Base-by-base conservation (phyloP, 371 early-diverging fungal genomes). In the Lichtheimia ornata region DNA sequence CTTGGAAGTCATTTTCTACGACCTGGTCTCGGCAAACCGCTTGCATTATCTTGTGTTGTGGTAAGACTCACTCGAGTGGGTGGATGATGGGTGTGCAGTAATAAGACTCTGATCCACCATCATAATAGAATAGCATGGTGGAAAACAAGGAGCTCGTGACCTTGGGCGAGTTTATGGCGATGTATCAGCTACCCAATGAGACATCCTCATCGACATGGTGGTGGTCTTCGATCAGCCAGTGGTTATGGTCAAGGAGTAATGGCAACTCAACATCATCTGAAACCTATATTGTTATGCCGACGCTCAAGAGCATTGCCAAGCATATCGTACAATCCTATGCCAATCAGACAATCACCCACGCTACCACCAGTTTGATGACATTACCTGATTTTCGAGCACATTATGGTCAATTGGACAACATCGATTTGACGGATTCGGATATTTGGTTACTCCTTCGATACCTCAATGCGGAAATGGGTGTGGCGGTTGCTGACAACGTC, bases 351-450 rank as follows among this genome's bases (percentile, higher is more conserved):
- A 14, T 64, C 0, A 64, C 45, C 13, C 24, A 45, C 40, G 35
- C 61, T n/a, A 55, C 58, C 15, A 53, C 73, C 40, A 54, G 64
- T 30, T 5, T 78, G 5, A 45, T 71, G 54, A 81, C 78, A 17
- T 47, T 78, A 24, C 35, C 65, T 12, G 70, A 74, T n/a, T 77
- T 81, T 61, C 72, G 64, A 20, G 14, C 60, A 20, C 52, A 30
- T 3, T 74, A 74, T 53, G 59, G 65, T 0, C 54, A 30, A 63
- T 9, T 51, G 63, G 47, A 47, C 9, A 28, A 45, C 9, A 22
- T 63, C 12, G 40, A 56, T 13, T 50, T 81, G 55, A 77, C 75
- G 1, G 71, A 81, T n/a, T 58, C 22, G 0, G 81, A 81, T 61
- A 53, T 76, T 6, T 63, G 57, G 44, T 49, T 76, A 14, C 4